phyloP scores from a whole-genome alignment of 129 eudicot genomes.

The Kitagawia praeruptora region DNA sequence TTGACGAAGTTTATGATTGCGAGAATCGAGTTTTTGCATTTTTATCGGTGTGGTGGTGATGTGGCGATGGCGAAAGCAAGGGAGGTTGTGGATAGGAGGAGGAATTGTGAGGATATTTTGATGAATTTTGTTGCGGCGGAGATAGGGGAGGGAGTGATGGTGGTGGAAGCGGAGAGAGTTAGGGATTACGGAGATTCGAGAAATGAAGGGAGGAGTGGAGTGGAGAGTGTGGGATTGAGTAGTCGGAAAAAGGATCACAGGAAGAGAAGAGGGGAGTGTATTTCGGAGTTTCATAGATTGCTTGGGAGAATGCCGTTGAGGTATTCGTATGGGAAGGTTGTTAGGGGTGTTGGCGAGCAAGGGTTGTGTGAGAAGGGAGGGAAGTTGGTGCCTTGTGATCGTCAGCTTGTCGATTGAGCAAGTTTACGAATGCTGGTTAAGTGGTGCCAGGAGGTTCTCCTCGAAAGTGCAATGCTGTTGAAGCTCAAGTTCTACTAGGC shows the following conservation, averaged over 20 bases:
- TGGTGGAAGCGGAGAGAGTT: slow-evolving; percentile 55
- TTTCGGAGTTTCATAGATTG: slow-evolving; percentile 64
- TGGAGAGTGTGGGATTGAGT: slow-evolving; percentile 53
- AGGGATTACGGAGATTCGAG: slow-evolving; percentile 94
- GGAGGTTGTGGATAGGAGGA: slow-evolving; percentile 49
- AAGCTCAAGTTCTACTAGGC: too few species aligned
- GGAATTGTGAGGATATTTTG: slow-evolving; percentile 84
- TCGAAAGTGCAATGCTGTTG: too few species aligned
- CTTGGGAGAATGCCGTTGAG: slow-evolving; percentile 74
- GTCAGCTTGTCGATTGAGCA: not conserved
- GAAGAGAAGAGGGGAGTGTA: slow-evolving; percentile 87
- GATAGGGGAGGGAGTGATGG: slow-evolving; percentile 21
- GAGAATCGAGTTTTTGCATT: slow-evolving; percentile 35
- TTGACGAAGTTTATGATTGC: slow-evolving; percentile 69
- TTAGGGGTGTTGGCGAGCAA: slow-evolving; percentile 67
- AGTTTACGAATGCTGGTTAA: not conserved
- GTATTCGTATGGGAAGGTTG: slow-evolving; percentile 76
- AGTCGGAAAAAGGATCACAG: slow-evolving; percentile 77
- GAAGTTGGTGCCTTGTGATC: slow-evolving; percentile 72
- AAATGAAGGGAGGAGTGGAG: slow-evolving; percentile 38
- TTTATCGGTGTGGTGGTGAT: slow-evolving; percentile 43
- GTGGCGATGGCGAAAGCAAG: slow-evolving; percentile 36
- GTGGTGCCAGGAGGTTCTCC: not conserved
- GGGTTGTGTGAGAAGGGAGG: slow-evolving; percentile 75
- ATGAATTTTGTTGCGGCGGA: slow-evolving; percentile 86